phyloP scores from a whole-genome alignment of 345 rosid genomes.

The Cardamine resedifolia region DNA sequence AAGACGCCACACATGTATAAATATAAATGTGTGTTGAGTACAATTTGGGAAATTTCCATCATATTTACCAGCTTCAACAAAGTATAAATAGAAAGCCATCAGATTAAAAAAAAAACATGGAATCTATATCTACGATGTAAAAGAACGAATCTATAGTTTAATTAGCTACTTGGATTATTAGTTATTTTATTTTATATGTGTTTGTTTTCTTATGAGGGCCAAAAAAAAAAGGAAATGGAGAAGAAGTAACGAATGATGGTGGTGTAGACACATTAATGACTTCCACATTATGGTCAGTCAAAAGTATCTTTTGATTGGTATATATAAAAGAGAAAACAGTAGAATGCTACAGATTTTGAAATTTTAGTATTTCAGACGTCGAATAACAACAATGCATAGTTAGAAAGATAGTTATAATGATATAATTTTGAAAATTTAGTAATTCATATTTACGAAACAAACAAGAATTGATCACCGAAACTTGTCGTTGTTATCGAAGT shows the following conservation, averaged over 20 bases:
- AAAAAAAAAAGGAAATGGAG: not conserved
- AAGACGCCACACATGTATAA: not conserved
- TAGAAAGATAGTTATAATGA: too few relatives aligned
- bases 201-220: not conserved
- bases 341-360: not conserved
- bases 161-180: slow-evolving; percentile 5
- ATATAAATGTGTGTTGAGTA: not conserved
- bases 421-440: too few relatives aligned
- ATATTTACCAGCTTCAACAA: slow-evolving; percentile 1
- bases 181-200: not conserved
- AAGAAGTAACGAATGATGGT: slow-evolving; percentile 8
- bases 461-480: too few relatives aligned
- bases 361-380: too few relatives aligned
- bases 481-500: too few relatives aligned
- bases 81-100: not conserved
- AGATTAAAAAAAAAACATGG: not conserved
- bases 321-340: too few relatives aligned
- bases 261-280: slow-evolving; percentile 12
- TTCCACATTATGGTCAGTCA: slow-evolving; percentile 9
- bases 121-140: not conserved
- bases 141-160: not conserved
- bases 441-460: too few relatives aligned
- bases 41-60: not conserved
- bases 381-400: too few relatives aligned
- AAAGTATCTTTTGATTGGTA: not conserved